These are phyloP conservation scores for Alternaria sp. DNA, from an alignment of 2,329 filamentous ascomycete genomes.

Conservation along the genomic window DNA sequence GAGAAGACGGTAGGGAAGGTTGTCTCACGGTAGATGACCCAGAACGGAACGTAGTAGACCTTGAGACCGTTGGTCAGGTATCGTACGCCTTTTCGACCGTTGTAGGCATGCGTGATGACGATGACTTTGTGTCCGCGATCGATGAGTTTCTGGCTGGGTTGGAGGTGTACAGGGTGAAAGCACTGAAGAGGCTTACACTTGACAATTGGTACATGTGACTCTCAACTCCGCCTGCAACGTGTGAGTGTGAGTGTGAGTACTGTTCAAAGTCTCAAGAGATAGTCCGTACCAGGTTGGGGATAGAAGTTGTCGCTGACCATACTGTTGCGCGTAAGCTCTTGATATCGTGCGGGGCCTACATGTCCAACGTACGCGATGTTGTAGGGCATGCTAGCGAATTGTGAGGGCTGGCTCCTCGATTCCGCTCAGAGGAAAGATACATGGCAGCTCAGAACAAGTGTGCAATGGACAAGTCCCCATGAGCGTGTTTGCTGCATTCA, in stretches of 20 bases:
- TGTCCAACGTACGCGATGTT: conserved; percentile 69
- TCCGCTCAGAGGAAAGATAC: conserved; percentile 20
- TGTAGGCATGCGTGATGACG: conserved; percentile 94
- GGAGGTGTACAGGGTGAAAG: conserved; percentile 11
- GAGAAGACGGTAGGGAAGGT: conserved; percentile 98
- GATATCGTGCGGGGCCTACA: not conserved
- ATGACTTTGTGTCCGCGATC: conserved; percentile 98
- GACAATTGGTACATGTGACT: conserved; percentile 98
- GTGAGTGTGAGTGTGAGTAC: conserved; percentile 21
- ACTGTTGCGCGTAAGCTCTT: conserved; percentile 49
- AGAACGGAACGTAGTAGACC: conserved; percentile 96
- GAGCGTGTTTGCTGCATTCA: not conserved
- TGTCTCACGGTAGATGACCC: conserved; percentile 91
- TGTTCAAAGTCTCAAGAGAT: conserved; percentile 1
- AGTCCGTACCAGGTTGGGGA: conserved; percentile 76
- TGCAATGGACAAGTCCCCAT: conserved; percentile 7
- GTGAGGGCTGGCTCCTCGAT: conserved; percentile 35
- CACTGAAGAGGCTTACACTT: conserved; percentile 59
- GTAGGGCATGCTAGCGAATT: conserved; percentile 65
- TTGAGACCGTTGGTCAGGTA: conserved; percentile 98
- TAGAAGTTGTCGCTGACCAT: conserved; percentile 99
- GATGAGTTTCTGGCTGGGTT: conserved; percentile 75
- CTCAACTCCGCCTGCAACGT: conserved; percentile 77
- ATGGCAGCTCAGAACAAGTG: conserved; percentile 31
- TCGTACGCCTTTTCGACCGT: conserved; percentile 87